Evolutionary conservation across 2,329 filamentous ascomycete genomes (phyloP).

Genomic region (Aspergillus luchuensis): DNA sequence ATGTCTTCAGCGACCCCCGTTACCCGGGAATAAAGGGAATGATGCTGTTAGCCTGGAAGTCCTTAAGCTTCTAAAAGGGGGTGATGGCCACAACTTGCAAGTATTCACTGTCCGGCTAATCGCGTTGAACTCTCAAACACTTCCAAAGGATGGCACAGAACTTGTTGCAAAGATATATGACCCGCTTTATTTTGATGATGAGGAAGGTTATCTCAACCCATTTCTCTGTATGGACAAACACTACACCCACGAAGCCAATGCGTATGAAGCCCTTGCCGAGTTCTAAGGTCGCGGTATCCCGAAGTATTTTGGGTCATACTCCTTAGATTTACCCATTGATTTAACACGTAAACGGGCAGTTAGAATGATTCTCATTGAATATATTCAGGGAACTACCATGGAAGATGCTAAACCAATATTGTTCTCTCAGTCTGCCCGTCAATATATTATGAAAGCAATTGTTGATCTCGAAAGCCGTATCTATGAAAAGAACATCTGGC

Average conservation of each 20-base stretch:
- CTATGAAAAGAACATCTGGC: constrained; percentile 17
- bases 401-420: constrained; percentile 13
- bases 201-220: constrained; percentile 23
- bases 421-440: constrained; percentile 15
- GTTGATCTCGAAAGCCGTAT: constrained; percentile 24
- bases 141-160: constrained; percentile 12
- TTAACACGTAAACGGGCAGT: constrained; percentile 14
- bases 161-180: constrained; percentile 29
- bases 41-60: constrained; percentile 21
- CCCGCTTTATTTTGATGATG: constrained; percentile 27
- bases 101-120: constrained; percentile 21
- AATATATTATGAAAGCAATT: constrained; percentile 24
- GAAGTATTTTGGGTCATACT: constrained; percentile 28
- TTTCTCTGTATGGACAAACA: constrained; percentile 27
- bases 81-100: constrained; percentile 23
- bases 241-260: constrained; percentile 27
- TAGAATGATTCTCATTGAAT: constrained; percentile 27
- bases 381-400: constrained; percentile 24
- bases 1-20: constrained; percentile 22
- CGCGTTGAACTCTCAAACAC: constrained; percentile 4
- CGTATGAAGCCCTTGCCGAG: constrained; percentile 20
- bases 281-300: constrained; percentile 25
- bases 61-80: constrained; percentile 19
- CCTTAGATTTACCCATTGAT: constrained; percentile 15
- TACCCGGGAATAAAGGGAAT: constrained; percentile 17